These are phyloP conservation scores for Gracilaria vermiculophylla DNA, from an alignment of 23 red algal genomes.

Conservation along the genomic window DNA sequence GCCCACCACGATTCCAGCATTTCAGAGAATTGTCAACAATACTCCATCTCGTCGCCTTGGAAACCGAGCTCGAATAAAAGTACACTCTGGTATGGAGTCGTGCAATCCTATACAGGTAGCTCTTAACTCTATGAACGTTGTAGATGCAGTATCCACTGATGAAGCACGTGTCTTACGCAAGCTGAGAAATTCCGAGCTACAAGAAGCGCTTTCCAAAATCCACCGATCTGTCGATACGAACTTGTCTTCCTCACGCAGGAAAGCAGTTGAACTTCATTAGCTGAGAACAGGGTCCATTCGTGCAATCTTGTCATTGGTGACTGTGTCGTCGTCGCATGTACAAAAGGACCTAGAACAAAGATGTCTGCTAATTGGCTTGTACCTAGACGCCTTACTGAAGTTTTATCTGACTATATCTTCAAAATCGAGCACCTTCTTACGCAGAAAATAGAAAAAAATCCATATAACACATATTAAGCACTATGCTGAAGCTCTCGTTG, in stretches of 20 bases:
- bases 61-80: background rate
- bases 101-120: background rate
- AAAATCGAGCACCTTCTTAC: no score
- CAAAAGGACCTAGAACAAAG: background rate
- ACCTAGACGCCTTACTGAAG: background rate
- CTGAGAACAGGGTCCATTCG: background rate
- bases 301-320: background rate
- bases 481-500: background rate
- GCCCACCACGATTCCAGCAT: background rate
- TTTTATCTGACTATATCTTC: constrained; percentile 13
- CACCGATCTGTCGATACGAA: background rate
- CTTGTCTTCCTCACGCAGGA: background rate
- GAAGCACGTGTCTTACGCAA: background rate
- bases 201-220: background rate
- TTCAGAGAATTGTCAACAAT: constrained; percentile 7
- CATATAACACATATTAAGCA: constrained; percentile 4
- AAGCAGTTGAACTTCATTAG: no score
- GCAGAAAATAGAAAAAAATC: constrained; percentile 15
- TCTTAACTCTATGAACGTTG: background rate
- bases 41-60: background rate
- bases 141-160: background rate
- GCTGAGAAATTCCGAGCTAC: background rate
- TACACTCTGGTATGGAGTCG: background rate
- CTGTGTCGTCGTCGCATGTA: background rate
- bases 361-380: background rate